Conservation (phyloP, 2,329 filamentous ascomycete genomes). For the Xylariaceae sp. region DNA sequence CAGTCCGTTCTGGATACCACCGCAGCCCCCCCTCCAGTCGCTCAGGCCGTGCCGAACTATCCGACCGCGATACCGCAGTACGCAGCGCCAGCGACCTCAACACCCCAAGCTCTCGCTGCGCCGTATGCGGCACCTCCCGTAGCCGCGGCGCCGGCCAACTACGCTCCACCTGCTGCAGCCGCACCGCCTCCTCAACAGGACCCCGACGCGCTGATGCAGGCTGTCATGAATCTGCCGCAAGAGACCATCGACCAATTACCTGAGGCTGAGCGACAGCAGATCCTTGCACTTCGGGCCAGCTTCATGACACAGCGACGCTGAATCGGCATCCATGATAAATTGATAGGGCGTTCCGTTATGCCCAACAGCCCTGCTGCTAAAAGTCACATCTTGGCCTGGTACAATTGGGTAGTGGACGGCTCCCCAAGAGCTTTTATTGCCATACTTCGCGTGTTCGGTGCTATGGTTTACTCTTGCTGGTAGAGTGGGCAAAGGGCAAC, state of each 20-base stretch:
- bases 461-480: too few relatives aligned
- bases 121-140: slow-evolving; percentile 43
- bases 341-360: too few relatives aligned
- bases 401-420: too few relatives aligned
- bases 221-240: slow-evolving; percentile 75
- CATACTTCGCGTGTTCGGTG: too few relatives aligned
- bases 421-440: too few relatives aligned
- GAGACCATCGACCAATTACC: slow-evolving; percentile 74
- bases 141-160: slow-evolving; percentile 30
- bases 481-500: too few relatives aligned
- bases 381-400: too few relatives aligned
- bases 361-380: too few relatives aligned
- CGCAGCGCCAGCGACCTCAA: slow-evolving; percentile 38
- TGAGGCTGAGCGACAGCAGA: slow-evolving; percentile 69
- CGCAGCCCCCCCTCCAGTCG: slow-evolving; percentile 35
- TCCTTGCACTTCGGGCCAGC: slow-evolving; percentile 68
- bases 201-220: slow-evolving; percentile 69
- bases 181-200: slow-evolving; percentile 43
- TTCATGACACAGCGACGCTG: slow-evolving; percentile 33
- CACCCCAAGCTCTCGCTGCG: slow-evolving; percentile 42
- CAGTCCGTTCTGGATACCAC: slow-evolving; percentile 68
- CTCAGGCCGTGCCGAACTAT: slow-evolving; percentile 34
- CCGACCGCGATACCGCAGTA: slow-evolving; percentile 33
- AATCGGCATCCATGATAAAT: too few relatives aligned
- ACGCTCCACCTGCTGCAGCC: slow-evolving; percentile 37